A percentile compares a stretch with the other conserved stretches of the same genome.
These are phyloP conservation scores for Trichoderma arundinaceum DNA, from an alignment of 2,329 filamentous ascomycete species.

Conservation along the genomic window DNA sequence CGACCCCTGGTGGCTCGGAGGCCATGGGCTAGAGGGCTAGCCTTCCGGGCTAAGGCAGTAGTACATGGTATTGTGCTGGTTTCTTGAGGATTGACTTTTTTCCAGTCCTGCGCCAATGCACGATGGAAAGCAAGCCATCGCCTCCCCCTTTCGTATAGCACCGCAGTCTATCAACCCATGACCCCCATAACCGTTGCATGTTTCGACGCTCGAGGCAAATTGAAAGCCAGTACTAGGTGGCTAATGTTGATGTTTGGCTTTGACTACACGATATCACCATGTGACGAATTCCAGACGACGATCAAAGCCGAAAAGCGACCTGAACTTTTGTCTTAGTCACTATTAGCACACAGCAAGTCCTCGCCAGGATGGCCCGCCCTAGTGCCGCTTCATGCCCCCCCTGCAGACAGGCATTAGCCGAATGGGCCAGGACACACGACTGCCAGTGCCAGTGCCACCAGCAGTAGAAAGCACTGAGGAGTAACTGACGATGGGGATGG, in stretches of 20 bases:
- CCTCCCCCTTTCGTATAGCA: neutral
- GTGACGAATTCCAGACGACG: conserved; percentile 27
- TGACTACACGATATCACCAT: conserved; percentile 5
- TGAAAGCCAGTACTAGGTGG: too few relatives aligned
- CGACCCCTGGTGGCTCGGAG: conserved; percentile 24
- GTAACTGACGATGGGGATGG: neutral
- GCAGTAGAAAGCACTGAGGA: neutral
- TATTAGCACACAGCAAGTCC: neutral
- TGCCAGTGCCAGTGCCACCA: neutral
- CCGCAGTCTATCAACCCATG: too few relatives aligned
- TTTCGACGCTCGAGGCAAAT: too few relatives aligned
- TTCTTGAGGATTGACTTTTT: conserved; percentile 14
- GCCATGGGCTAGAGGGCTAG: conserved; percentile 22
- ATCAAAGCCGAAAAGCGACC: conserved; percentile 4
- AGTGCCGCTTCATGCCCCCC: conserved; percentile 27
- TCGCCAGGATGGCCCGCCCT: conserved; percentile 18
- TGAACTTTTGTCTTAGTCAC: conserved; percentile 28
- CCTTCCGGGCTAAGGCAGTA: conserved; percentile 10
- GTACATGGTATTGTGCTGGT: neutral
- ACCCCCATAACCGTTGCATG: too few relatives aligned
- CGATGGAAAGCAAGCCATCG: neutral
- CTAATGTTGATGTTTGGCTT: conserved; percentile 5
- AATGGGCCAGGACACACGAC: conserved; percentile 13
- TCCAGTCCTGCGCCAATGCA: conserved; percentile 13
- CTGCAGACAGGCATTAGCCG: conserved; percentile 18